A percentile compares a stretch with the other conserved stretches of the same genome.
These are phyloP conservation scores for Carex pumila DNA, from an alignment of 176 grass and related monocot species.

Conservation along the genomic window DNA sequence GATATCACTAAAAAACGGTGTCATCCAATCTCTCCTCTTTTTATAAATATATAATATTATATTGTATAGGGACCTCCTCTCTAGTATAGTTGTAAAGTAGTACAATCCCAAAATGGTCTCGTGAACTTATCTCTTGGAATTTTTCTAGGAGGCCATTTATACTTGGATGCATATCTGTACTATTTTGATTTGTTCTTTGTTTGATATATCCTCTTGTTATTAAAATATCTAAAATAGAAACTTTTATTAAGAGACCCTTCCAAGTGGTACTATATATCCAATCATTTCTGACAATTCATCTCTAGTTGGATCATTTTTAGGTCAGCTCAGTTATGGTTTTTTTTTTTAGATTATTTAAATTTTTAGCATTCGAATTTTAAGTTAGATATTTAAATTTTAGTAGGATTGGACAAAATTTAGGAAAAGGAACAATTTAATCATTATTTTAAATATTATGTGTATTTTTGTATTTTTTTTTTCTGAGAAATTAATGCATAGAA, in stretches of 20 bases:
- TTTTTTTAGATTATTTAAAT: neutral
- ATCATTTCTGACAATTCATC: slow-evolving; percentile 1
- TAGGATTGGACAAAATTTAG: too few species aligned
- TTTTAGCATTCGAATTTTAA: neutral
- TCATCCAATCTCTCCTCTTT: too few species aligned
- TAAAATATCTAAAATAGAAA: neutral
- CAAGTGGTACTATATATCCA: neutral
- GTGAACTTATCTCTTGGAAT: neutral
- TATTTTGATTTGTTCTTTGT: neutral
- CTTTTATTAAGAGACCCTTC: neutral
- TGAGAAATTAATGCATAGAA: too few species aligned
- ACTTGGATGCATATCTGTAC: neutral
- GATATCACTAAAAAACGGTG: too few species aligned
- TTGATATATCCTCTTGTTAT: neutral
- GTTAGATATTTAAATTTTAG: too few species aligned
- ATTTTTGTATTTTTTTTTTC: too few species aligned
- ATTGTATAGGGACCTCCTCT: neutral
- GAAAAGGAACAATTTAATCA: too few species aligned
- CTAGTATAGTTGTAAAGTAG: neutral
- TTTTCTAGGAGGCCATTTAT: neutral
- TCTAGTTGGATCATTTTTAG: neutral
- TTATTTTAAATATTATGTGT: too few species aligned
- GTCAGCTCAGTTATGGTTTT: neutral
- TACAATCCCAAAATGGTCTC: neutral
- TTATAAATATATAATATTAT: too few species aligned